Evolutionary conservation across 2,329 filamentous ascomycete species (phyloP), one percentile per base, ranked within the genome.

Genomic region (Sphaerostilbella broomeana): DNA sequence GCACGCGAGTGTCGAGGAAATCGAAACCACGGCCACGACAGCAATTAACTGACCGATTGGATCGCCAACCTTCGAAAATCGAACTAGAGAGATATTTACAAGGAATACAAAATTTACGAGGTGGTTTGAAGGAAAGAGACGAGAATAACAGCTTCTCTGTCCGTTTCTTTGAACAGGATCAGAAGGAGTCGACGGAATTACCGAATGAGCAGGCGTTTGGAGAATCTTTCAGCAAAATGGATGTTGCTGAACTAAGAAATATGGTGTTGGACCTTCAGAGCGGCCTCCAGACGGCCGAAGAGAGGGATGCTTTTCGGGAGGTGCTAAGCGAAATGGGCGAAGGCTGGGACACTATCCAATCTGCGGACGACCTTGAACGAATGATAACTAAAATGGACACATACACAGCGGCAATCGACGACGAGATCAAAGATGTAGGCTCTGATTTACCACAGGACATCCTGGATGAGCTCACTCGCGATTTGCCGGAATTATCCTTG

Each of bases 121-220:
- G 45, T 16, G 33, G 48, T 1, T 46, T 46, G 9, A 47, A 50
- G 10, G 34, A 44, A 9, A 37, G 53, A 7, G 33, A 51, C 6
- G 25, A 36, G 2, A 42, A 35, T n/a, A 38, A 45, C 5, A 44
- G 52, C 12, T 59, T 57, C 24, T 55, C 58, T 3, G 60, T 73
- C 9, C 62, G 64, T 7, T 73, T 64, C 50, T 76, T 72, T 44
- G 69, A 76, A 39, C 65, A 74, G 50, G 61, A 62, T 11, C 57
- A 59, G 3, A 47, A 55, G 20, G 49, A 51, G 6, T 48, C 69
- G 10, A 61, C 54, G 12, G 61, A 63, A 46, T 53, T 74, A 13
- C 46, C 49, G 8, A 50, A 58, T 42, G 56, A 64, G 33, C 56
- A 65, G n/a, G 63, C 62, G 6, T 70, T 70, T 42, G 57, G 51